Conservation (phyloP, 768 basidiomycete species). For the Kondoa subrosea region DNA sequence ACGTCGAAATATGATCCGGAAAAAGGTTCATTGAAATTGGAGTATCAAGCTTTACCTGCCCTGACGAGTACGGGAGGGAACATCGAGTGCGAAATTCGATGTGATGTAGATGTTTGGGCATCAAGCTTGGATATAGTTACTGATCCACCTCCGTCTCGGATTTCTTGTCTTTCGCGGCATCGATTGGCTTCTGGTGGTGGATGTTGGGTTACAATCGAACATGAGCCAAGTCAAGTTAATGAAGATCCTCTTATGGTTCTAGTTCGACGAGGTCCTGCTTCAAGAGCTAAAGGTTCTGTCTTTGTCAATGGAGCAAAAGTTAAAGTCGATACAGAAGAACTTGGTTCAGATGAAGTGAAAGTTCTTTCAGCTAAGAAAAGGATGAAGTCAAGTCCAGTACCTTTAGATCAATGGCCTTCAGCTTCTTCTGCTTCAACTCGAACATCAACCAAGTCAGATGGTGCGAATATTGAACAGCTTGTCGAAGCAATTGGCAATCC, state of each 20-base stretch:
- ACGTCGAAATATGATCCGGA: constrained; percentile 64
- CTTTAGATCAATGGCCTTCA: constrained; percentile 58
- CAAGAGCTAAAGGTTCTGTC: constrained; percentile 62
- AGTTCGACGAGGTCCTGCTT: constrained; percentile 51
- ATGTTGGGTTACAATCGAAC: constrained; percentile 78
- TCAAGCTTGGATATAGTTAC: constrained; percentile 69
- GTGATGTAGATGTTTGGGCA: constrained; percentile 32
- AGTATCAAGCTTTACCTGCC: constrained; percentile 45
- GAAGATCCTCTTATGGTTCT: constrained; percentile 60
- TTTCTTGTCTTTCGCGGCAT: constrained; percentile 71
- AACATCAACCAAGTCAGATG: constrained; percentile 5
- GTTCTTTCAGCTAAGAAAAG: constrained; percentile 64
- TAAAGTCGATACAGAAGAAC: constrained; percentile 70
- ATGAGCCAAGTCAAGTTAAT: constrained; percentile 41
- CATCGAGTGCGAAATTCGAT: constrained; percentile 25
- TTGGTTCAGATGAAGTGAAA: constrained; percentile 74
- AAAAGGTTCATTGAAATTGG: constrained; percentile 56
- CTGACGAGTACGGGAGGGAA: constrained; percentile 30
- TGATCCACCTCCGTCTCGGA: constrained; percentile 66
- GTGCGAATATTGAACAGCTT: constrained; percentile 28
- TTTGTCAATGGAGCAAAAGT: constrained; percentile 78
- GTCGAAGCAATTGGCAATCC: constrained; percentile 16
- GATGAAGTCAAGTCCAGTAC: constrained; percentile 64
- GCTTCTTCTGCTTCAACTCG: background rate
- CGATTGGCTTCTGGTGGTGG: constrained; percentile 71